Evolutionary conservation across 1,284 basidiomycete species (phyloP).

Genomic region (Leccinum angustisporum): DNA sequence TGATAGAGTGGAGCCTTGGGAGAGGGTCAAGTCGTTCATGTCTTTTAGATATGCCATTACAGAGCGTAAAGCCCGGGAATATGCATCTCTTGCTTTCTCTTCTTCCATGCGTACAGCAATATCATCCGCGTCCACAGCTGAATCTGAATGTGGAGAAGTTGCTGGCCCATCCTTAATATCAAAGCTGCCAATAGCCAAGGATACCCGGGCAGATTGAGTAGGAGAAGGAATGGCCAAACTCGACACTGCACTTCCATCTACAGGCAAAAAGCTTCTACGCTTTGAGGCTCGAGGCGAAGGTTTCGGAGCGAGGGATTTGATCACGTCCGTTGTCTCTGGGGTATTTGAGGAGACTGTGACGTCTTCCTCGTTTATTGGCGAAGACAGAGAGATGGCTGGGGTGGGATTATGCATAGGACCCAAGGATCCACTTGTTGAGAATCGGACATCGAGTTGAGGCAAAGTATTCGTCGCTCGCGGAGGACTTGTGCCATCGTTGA

Average conservation of each 20-base stretch:
- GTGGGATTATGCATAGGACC: constrained; percentile 41
- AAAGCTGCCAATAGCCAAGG: constrained; percentile 45
- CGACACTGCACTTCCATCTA: constrained; percentile 57
- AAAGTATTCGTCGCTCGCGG: constrained; percentile 36
- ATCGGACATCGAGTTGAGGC: constrained; percentile 66
- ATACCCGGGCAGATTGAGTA: constrained; percentile 57
- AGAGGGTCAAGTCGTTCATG: constrained; percentile 82
- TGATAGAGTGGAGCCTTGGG: constrained; percentile 53
- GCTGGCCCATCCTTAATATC: constrained; percentile 41
- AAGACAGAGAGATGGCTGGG: constrained; percentile 29
- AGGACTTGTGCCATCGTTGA: constrained; percentile 20
- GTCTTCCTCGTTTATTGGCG: constrained; percentile 29
- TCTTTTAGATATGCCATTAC: constrained; percentile 95
- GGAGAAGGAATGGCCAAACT: constrained; percentile 61
- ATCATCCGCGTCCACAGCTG: constrained; percentile 46
- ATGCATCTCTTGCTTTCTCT: constrained; percentile 67
- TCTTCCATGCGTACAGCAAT: constrained; percentile 54
- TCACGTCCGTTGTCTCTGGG: constrained; percentile 23
- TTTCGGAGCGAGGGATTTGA: constrained; percentile 50
- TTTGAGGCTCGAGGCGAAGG: constrained; percentile 55
- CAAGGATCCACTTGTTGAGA: constrained; percentile 64
- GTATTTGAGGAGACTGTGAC: constrained; percentile 1
- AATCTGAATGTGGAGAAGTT: constrained; percentile 43
- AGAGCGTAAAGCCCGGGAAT: constrained; percentile 77
- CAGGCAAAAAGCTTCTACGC: constrained; percentile 83